Percentiles rank a stretch among this genome's conserved stretches.
These are phyloP conservation scores for Avena sativa DNA, from an alignment of 176 grass and related monocot species.

Conservation along the genomic window DNA sequence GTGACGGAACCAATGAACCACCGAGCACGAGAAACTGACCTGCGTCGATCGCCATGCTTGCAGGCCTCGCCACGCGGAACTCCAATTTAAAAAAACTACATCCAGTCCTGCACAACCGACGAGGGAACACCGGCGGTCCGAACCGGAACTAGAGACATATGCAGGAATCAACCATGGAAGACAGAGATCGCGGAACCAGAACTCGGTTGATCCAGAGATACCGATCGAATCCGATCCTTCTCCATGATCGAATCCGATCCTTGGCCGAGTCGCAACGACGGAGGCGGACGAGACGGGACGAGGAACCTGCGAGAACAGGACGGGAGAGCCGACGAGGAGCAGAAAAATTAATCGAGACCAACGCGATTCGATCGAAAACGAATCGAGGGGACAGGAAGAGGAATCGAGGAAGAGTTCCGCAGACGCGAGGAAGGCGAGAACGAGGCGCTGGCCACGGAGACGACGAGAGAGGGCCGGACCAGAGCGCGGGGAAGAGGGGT, in stretches of 20 bases:
- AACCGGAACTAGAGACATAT: too few species aligned
- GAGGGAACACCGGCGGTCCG: background rate
- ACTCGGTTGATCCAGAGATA: background rate
- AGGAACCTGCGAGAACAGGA: slow-evolving; percentile 32
- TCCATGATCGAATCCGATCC: background rate
- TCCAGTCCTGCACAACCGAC: slow-evolving; percentile 34
- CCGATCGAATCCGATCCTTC: background rate
- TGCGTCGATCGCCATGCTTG: background rate
- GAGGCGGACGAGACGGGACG: background rate
- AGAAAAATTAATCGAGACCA: slow-evolving; percentile 13
- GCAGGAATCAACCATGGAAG: too few species aligned
- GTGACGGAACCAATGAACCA: slow-evolving; percentile 37
- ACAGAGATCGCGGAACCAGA: background rate
- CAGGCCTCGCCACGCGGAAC: too few species aligned
- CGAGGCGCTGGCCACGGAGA: background rate
- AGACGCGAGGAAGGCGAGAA: background rate
- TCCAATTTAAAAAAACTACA: background rate
- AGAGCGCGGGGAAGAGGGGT: background rate
- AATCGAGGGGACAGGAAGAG: background rate
- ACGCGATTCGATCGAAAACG: background rate
- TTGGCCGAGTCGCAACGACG: background rate
- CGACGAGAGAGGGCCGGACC: fast-evolving
- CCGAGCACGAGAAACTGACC: slow-evolving; percentile 41
- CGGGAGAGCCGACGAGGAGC: background rate
- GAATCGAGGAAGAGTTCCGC: too few species aligned